phyloP scores from a whole-genome alignment of 2,329 filamentous ascomycete genomes.

The Ascomycota sp. region DNA sequence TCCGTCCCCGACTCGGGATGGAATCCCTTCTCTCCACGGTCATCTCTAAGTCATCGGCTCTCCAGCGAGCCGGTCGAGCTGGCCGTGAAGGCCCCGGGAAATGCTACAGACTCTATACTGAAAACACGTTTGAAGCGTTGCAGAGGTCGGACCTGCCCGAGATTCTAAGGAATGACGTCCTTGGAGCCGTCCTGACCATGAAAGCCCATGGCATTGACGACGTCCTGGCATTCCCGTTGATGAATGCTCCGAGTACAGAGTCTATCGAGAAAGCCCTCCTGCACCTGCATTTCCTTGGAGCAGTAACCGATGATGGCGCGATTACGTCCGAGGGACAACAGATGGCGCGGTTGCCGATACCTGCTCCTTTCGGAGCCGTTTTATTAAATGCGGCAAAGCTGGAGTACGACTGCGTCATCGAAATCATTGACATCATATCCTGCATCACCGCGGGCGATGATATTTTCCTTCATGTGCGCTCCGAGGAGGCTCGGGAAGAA shows the following conservation, averaged over 20 bases:
- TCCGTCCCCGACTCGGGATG: constrained; percentile 60
- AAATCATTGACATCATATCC: constrained; percentile 65
- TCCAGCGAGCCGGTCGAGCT: constrained; percentile 76
- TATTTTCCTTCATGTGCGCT: constrained; percentile 36
- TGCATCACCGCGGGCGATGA: constrained; percentile 40
- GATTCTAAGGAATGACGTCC: constrained; percentile 72
- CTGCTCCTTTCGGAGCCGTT: constrained; percentile 59
- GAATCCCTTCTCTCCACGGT: constrained; percentile 78
- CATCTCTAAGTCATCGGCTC: constrained; percentile 80
- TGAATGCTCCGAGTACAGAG: constrained; percentile 59
- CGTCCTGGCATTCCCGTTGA: constrained; percentile 59
- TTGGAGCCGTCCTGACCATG: constrained; percentile 73
- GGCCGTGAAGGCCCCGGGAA: constrained; percentile 80
- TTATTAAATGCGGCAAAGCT: constrained; percentile 55
- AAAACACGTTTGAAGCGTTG: constrained; percentile 47
- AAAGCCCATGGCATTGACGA: constrained; percentile 75
- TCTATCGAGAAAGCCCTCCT: constrained; percentile 62
- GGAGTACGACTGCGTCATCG: constrained; percentile 49
- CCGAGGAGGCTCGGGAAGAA: constrained; percentile 31
- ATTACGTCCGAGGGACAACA: constrained; percentile 54
- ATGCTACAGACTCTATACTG: constrained; percentile 74
- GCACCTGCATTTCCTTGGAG: constrained; percentile 57
- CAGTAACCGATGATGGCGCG: constrained; percentile 44
- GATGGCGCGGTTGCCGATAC: constrained; percentile 65
- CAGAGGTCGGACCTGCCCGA: constrained; percentile 62